A percentile compares a stretch with the other conserved stretches of the same genome.
Conservation (phyloP, 768 basidiomycete genomes). For the Suillus lakei region DNA sequence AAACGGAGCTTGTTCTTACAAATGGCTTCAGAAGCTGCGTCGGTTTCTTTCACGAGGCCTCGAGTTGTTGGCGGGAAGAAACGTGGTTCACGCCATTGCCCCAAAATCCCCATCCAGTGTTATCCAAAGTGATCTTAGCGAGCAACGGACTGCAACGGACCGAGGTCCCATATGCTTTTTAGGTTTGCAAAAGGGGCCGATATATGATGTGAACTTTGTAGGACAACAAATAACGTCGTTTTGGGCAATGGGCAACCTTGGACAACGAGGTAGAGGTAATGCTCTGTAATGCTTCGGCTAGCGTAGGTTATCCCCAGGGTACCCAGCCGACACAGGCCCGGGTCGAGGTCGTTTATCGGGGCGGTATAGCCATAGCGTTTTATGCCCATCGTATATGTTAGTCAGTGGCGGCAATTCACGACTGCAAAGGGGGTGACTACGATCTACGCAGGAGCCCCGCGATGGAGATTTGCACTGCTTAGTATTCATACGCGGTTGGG, state of each 20-base stretch:
- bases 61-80: conserved; percentile 2
- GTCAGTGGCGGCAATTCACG: not conserved
- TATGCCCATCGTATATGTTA: not conserved
- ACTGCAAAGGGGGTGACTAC: conserved; percentile 3
- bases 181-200: conserved; percentile 2
- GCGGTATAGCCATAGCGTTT: not conserved
- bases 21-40: conserved; percentile 2
- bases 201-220: not conserved
- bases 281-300: not conserved
- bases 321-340: not conserved
- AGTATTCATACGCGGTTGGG: not conserved
- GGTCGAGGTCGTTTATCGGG: not conserved
- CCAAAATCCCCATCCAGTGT: conserved; percentile 5
- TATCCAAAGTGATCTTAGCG: not conserved
- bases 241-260: conserved; percentile 2
- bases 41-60: not conserved
- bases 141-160: conserved; percentile 2
- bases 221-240: conserved; percentile 5
- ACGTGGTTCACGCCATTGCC: conserved; percentile 3
- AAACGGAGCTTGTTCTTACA: not conserved
- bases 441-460: not conserved
- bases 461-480: conserved; percentile 4
- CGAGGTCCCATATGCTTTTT: conserved; percentile 6
- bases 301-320: not conserved
- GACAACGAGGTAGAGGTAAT: not conserved